A percentile compares a stretch with the other conserved stretches of the same genome.
These are phyloP conservation scores for Puccinellia tenuiflora DNA, from an alignment of 176 grass and related monocot genomes.

Conservation along the genomic window DNA sequence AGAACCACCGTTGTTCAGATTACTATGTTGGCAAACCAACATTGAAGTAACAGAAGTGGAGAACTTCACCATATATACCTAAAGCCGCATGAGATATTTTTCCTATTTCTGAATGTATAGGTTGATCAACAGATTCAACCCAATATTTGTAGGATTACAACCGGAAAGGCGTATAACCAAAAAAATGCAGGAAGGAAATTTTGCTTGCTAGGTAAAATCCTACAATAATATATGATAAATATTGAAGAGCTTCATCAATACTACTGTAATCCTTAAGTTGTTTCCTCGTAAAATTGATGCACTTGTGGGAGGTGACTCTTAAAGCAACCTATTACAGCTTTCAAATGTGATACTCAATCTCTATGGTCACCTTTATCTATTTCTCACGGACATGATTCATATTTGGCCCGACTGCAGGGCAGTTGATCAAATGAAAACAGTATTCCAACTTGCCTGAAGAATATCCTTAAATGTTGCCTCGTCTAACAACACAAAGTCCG, in stretches of 20 bases:
- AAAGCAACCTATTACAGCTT: slow-evolving; percentile 16
- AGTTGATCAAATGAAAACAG: slow-evolving; percentile 16
- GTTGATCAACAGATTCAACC: slow-evolving; percentile 2
- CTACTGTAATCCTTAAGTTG: neutral
- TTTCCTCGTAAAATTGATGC: neutral
- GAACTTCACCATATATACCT: neutral
- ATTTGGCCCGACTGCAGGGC: slow-evolving; percentile 7
- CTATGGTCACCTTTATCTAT: slow-evolving; percentile 29
- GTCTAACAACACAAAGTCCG: slow-evolving; percentile 82
- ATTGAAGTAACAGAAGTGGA: neutral
- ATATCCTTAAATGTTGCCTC: slow-evolving; percentile 76
- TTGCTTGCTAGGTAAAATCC: slow-evolving; percentile 2
- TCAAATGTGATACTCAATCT: slow-evolving; percentile 22
- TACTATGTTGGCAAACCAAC: neutral
- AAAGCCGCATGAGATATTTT: neutral
- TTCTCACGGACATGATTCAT: neutral
- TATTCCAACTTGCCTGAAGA: slow-evolving; percentile 70
- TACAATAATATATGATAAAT: neutral
- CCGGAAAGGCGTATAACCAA: neutral
- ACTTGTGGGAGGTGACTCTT: neutral
- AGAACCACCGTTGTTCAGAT: neutral
- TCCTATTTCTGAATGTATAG: neutral
- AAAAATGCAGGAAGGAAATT: neutral
- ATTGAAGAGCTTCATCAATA: neutral
- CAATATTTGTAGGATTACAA: neutral